Evolutionary conservation across 2,329 filamentous ascomycete genomes (phyloP).

Genomic region (Apiospora hydei): DNA sequence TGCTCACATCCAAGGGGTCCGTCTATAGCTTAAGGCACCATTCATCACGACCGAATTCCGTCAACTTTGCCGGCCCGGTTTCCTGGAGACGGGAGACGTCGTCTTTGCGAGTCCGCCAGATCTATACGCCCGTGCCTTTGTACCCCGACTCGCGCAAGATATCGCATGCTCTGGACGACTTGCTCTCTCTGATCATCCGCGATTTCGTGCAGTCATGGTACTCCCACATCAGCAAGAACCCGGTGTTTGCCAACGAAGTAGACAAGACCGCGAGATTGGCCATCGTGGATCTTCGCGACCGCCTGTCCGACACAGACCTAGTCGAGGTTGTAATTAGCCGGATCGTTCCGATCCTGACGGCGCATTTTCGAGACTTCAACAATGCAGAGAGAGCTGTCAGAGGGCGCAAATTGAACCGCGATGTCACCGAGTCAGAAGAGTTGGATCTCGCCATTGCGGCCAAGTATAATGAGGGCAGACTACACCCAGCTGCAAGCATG

Average conservation of each 20-base stretch:
- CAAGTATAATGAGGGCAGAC: conserved; percentile 86
- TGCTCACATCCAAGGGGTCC: conserved; percentile 66
- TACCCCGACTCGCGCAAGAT: conserved; percentile 79
- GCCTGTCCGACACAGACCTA: conserved; percentile 78
- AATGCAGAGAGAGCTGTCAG: conserved; percentile 87
- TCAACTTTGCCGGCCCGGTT: conserved; percentile 66
- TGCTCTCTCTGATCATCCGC: conserved; percentile 78
- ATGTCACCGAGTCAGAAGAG: conserved; percentile 95
- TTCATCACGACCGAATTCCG: conserved; percentile 51
- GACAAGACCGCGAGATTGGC: conserved; percentile 80
- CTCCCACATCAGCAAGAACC: conserved; percentile 79
- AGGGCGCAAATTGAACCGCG: conserved; percentile 85
- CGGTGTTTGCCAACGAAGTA: conserved; percentile 84
- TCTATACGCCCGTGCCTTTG: conserved; percentile 73
- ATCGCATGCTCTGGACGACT: conserved; percentile 79
- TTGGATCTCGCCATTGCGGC: conserved; percentile 93
- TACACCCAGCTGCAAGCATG: conserved; percentile 86
- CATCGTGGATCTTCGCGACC: conserved; percentile 73
- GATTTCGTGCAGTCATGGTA: conserved; percentile 95
- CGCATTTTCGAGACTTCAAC: conserved; percentile 89
- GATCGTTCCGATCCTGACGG: conserved; percentile 86
- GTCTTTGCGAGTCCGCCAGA: conserved; percentile 68
- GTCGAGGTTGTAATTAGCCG: conserved; percentile 83
- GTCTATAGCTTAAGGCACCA: conserved; percentile 49
- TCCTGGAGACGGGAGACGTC: conserved; percentile 76